Base-by-base conservation (phyloP, 352 stramenopile genomes). In the Blastocystis sp. region DNA sequence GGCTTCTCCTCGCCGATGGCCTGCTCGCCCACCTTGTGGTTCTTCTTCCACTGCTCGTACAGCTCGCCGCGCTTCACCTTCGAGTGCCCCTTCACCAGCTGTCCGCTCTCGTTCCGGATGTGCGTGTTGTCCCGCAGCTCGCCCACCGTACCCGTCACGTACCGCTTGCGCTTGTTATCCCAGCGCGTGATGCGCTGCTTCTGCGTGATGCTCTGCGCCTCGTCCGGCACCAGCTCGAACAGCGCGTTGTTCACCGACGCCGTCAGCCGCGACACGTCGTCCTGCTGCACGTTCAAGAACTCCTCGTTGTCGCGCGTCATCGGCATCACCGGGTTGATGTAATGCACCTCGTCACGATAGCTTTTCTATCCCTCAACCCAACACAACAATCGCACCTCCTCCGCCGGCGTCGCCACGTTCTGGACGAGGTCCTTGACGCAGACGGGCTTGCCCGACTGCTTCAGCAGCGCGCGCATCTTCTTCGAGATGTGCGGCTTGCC, bases 141-240 rank as follows among this genome's bases (percentile, higher is more conserved):
- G 52, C 93, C 93, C 43, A 96, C 91, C 1, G 93, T 96, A 4
- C 93, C 95, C 90, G 96, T 95, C 69, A 98, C 93, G 86, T 95
- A 98, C 89, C 97, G 96, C 90, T 97, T 96, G 91, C 99, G 99
- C 76, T 95, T 95, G 64, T 95, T 95, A 91, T 99, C 97, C 97
- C 96, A 99, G 90, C 98, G 94, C 90, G 98, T 92, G 90, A 99
- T 96, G 34, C 95, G 92, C n/a, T 97, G 94, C 89, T 98, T 97
- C 90, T 97, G 97, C 86, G 97, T 96, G 91, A 98, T 93, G 86
- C 97, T 94, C 43, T 96, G 92, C n/a, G 96, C 96, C 84, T 81
- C 71, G 41, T 90, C 48, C 5, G 88, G 67, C n/a, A 87, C 61
- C 28, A 34, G 28, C 28, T 34, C 28, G 28, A 34, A 34, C 28